Percentiles rank a stretch among this genome's conserved stretches.
Evolutionary conservation across 805 yeast genomes (phyloP).

Genomic region (Lipomyces oligophaga): DNA sequence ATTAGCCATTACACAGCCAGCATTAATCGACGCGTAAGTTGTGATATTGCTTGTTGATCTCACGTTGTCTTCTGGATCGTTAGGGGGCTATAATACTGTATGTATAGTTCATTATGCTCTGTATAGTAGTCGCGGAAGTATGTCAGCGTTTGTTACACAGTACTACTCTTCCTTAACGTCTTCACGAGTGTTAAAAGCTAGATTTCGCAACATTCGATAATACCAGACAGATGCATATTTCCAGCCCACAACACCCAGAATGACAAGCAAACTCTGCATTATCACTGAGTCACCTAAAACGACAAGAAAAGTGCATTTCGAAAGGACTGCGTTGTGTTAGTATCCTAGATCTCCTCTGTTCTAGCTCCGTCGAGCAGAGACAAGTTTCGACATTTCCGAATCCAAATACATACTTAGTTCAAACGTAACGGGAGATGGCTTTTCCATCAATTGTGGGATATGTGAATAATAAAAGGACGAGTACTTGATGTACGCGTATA

Average conservation of each 20-base stretch:
- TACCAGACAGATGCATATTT: constrained; percentile 16
- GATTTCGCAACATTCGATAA: constrained; percentile 13
- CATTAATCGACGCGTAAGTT: too few relatives aligned
- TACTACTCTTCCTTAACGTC: too few relatives aligned
- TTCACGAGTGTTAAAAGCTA: background rate
- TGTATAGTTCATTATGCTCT: too few relatives aligned
- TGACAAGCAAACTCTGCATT: constrained; percentile 21
- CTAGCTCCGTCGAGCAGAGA: too few relatives aligned
- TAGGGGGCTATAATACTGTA: too few relatives aligned
- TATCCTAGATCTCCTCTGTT: too few relatives aligned
- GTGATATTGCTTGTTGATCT: too few relatives aligned
- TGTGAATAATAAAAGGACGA: constrained; percentile 23
- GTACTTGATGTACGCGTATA: constrained; percentile 26
- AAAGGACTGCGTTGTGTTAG: constrained; percentile 14
- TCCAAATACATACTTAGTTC: constrained; percentile 18
- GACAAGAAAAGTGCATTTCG: constrained; percentile 26
- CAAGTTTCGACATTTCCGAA: too few relatives aligned
- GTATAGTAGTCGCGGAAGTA: too few relatives aligned
- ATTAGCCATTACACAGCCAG: too few relatives aligned
- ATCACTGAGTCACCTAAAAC: constrained; percentile 25
- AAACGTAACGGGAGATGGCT: constrained; percentile 22
- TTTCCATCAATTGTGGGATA: constrained; percentile 15
- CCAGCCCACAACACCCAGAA: constrained; percentile 23
- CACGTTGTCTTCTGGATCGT: too few relatives aligned
- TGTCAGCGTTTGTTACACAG: too few relatives aligned